phyloP scores from a whole-genome alignment of 805 yeast species.

The Teunomyces pallodes region DNA sequence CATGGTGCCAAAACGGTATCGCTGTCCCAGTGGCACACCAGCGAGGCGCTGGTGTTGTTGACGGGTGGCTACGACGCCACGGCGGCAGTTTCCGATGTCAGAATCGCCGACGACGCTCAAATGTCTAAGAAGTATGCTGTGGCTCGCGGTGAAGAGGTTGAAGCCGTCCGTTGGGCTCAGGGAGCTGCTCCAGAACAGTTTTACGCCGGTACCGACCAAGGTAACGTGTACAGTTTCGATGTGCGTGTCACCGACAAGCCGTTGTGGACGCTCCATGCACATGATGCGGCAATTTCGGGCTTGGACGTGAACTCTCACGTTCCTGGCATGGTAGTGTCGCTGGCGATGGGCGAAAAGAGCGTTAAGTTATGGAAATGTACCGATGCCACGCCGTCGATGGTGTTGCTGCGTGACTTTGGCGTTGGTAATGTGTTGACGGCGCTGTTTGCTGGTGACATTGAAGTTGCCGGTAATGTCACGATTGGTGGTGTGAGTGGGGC shows the following conservation, averaged over 20 bases:
- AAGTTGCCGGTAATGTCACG: slow-evolving; percentile 77
- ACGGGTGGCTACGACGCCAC: slow-evolving; percentile 94
- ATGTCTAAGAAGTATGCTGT: slow-evolving; percentile 67
- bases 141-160: slow-evolving; percentile 75
- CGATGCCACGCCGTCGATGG: slow-evolving; percentile 68
- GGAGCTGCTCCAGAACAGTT: slow-evolving; percentile 50
- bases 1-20: slow-evolving; percentile 84
- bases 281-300: slow-evolving; percentile 88
- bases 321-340: slow-evolving; percentile 75
- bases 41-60: slow-evolving; percentile 64
- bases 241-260: slow-evolving; percentile 68
- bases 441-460: slow-evolving; percentile 82
- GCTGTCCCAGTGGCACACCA: slow-evolving; percentile 78
- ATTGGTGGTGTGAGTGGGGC: slow-evolving; percentile 86
- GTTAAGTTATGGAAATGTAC: slow-evolving; percentile 84
- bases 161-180: slow-evolving; percentile 69
- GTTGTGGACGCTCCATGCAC: slow-evolving; percentile 95
- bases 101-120: slow-evolving; percentile 59
- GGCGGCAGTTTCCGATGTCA: slow-evolving; percentile 79
- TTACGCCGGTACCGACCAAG: slow-evolving; percentile 88
- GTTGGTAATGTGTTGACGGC: slow-evolving; percentile 87
- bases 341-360: slow-evolving; percentile 86
- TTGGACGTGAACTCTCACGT: slow-evolving; percentile 66
- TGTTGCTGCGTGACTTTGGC: slow-evolving; percentile 86
- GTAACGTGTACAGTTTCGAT: slow-evolving; percentile 86